Evolutionary conservation across 306 rosid species (phyloP).

Genomic region (Nissolia schottii): DNA sequence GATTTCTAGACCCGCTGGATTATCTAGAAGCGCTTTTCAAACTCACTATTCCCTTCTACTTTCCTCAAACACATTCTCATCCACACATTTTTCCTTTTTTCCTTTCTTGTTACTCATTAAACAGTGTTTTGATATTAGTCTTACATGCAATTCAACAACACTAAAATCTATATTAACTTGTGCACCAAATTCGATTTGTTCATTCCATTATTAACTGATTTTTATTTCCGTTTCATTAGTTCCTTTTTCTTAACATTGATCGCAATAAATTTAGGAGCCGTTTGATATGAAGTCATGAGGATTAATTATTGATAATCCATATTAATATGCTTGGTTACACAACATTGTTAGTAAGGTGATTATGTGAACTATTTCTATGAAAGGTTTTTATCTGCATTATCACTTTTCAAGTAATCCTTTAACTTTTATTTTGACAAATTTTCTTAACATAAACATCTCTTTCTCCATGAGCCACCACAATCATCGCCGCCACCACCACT

Average conservation of each 20-base stretch:
- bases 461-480: no score
- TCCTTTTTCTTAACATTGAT: background rate
- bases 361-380: no score
- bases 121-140: no score
- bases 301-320: no score
- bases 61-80: background rate
- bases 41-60: background rate
- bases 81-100: background rate
- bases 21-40: background rate
- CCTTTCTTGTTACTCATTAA: background rate
- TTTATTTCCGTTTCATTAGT: background rate
- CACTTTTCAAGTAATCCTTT: no score
- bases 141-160: background rate
- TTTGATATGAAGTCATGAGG: no score
- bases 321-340: no score
- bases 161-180: background rate
- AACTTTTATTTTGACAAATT: no score
- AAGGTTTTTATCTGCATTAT: no score
- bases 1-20: background rate
- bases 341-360: no score
- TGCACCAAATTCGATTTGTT: background rate
- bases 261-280: background rate
- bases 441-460: no score
- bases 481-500: no score
- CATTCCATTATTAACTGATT: background rate